Evolutionary conservation across 306 rosid species (phyloP).

Genomic region (Glycyrrhiza uralensis): DNA sequence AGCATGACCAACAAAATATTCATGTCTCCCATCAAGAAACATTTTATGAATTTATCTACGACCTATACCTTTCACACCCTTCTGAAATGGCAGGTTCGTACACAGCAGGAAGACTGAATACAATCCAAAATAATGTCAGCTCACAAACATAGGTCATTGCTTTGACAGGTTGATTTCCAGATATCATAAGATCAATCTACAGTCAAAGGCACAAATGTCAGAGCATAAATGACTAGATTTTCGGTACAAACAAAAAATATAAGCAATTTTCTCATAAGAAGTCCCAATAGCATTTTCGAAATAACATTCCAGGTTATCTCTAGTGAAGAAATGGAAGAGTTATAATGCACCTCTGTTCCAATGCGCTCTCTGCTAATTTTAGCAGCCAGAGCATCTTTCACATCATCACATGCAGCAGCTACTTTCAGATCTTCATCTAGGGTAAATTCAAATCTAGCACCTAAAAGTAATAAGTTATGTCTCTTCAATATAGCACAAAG

Average conservation of each 20-base stretch:
- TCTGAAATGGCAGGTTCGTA: conserved; percentile 58
- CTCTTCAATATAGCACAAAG: conserved; percentile 14
- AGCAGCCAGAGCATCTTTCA: conserved; percentile 72
- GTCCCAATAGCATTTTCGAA: conserved; percentile 13
- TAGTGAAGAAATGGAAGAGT: conserved; percentile 10
- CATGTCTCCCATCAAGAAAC: not conserved
- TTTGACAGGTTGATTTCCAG: conserved; percentile 81
- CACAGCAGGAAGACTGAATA: conserved; percentile 65
- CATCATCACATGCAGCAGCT: conserved; percentile 85
- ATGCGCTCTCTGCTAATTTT: conserved; percentile 93
- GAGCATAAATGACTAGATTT: conserved; percentile 4
- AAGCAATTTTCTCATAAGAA: not conserved
- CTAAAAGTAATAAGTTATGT: conserved; percentile 41
- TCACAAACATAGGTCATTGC: conserved; percentile 71
- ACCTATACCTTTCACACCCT: conserved; percentile 66
- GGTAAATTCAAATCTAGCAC: conserved; percentile 76
- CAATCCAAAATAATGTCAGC: conserved; percentile 68
- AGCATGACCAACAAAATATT: conserved; percentile 16
- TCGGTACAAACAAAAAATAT: not conserved
- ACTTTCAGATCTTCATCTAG: conserved; percentile 76
- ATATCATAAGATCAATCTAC: conserved; percentile 82
- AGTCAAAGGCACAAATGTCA: not conserved
- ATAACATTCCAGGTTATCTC: conserved; percentile 3
- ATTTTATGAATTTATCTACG: not conserved
- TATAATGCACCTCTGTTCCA: conserved; percentile 68